Percentiles rank a stretch among this genome's conserved stretches.
phyloP scores from a whole-genome alignment of 148 eudicot species.

The Agrostemma githago region DNA sequence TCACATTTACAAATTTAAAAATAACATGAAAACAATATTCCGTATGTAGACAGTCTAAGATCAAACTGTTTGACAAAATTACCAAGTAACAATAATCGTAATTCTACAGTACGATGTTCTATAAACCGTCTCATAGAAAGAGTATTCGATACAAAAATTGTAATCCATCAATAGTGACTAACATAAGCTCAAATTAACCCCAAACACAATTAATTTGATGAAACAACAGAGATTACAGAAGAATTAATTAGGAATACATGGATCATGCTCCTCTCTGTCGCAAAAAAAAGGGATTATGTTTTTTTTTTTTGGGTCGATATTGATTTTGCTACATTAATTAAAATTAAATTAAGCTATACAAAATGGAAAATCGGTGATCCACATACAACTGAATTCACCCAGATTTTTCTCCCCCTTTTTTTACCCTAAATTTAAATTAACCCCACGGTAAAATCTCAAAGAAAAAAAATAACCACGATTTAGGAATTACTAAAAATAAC shows the following conservation, averaged over 20 bases:
- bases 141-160: too few relatives aligned
- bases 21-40: too few relatives aligned
- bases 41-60: too few relatives aligned
- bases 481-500: background rate
- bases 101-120: too few relatives aligned
- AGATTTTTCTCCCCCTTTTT: constrained; percentile 4
- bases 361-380: constrained; percentile 23
- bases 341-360: constrained; percentile 16
- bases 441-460: background rate
- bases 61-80: too few relatives aligned
- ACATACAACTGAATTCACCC: background rate
- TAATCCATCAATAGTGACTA: background rate
- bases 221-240: constrained; percentile 12
- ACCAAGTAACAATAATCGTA: too few relatives aligned
- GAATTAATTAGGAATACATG: background rate
- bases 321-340: constrained; percentile 3
- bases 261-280: constrained; percentile 1
- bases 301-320: background rate
- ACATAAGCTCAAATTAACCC: background rate
- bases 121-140: too few relatives aligned
- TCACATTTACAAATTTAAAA: too few relatives aligned
- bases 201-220: background rate
- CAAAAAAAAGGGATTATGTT: background rate
- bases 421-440: constrained; percentile 8
- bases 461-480: background rate